Conservation (phyloP, 2,329 filamentous ascomycete genomes). For the Laburnicola sp. region DNA sequence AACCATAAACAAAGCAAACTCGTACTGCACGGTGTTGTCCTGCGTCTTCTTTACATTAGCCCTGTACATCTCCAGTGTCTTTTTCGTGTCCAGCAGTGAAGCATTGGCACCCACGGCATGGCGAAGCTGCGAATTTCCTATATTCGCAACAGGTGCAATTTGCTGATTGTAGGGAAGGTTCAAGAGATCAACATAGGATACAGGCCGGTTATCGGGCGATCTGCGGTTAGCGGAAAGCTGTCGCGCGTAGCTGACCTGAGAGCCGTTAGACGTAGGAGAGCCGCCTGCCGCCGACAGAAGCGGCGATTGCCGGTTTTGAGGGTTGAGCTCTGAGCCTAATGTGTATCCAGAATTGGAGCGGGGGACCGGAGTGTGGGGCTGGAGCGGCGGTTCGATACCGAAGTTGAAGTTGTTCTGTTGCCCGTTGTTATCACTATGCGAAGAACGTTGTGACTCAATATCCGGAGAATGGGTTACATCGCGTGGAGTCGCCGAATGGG, state of each 20-base stretch:
- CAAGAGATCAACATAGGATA: conserved; percentile 64
- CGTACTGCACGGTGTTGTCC: conserved; percentile 87
- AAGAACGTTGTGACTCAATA: conserved; percentile 35
- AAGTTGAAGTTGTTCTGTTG: conserved; percentile 33
- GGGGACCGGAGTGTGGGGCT: conserved; percentile 60
- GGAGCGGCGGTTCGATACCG: conserved; percentile 35
- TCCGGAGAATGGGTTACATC: conserved; percentile 31
- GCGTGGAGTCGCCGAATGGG: conserved; percentile 26
- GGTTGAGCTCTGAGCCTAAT: conserved; percentile 67
- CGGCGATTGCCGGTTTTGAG: conserved; percentile 63
- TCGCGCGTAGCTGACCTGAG: conserved; percentile 50
- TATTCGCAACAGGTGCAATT: conserved; percentile 61
- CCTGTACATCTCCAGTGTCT: conserved; percentile 97
- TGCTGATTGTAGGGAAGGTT: conserved; percentile 79
- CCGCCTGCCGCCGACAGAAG: conserved; percentile 51
- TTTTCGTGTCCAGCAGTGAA: conserved; percentile 84
- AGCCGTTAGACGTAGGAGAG: conserved; percentile 44
- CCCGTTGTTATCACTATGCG: conserved; percentile 34
- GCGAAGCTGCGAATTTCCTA: conserved; percentile 82
- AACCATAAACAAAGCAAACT: conserved; percentile 93
- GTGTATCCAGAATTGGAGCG: conserved; percentile 80
- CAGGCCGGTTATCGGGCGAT: conserved; percentile 61
- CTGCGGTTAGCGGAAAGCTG: conserved; percentile 56
- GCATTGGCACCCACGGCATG: conserved; percentile 84
- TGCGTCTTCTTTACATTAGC: conserved; percentile 97